phyloP scores from a whole-genome alignment of 1,139 yeast species.

The Geotrichum cucujoidarum region DNA sequence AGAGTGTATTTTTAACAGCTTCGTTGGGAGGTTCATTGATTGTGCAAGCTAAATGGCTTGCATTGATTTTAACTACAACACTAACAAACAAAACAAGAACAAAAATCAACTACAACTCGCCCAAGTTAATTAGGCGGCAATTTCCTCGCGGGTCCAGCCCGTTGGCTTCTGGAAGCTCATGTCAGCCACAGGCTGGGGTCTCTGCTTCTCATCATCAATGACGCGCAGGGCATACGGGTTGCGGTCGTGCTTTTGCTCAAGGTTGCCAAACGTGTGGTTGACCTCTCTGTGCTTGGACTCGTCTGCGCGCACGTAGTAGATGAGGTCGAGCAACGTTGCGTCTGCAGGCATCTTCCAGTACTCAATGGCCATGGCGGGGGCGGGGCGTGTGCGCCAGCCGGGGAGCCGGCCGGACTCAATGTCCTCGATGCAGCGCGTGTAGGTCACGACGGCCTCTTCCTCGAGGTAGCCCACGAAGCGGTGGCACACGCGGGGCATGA shows the following conservation, averaged over 20 bases:
- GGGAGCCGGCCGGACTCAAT: slow-evolving; percentile 49
- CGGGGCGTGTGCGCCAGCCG: slow-evolving; percentile 40
- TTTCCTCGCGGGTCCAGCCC: slow-evolving; percentile 65
- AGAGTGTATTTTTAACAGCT: no score
- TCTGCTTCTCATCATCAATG: slow-evolving; percentile 33
- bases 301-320: slow-evolving; percentile 56
- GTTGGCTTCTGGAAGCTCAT: slow-evolving; percentile 37
- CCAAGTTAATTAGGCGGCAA: slow-evolving; percentile 27
- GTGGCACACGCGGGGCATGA: slow-evolving; percentile 63
- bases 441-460: slow-evolving; percentile 73
- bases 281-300: slow-evolving; percentile 76
- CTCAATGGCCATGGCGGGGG: slow-evolving; percentile 50
- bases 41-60: not conserved
- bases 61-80: not conserved
- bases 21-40: no score
- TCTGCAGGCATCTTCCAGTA: slow-evolving; percentile 55
- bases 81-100: not conserved
- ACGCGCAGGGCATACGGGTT: slow-evolving; percentile 59
- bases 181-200: slow-evolving; percentile 55
- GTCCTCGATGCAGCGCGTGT: slow-evolving; percentile 57
- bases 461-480: slow-evolving; percentile 75
- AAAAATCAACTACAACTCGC: not conserved
- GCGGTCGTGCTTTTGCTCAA: slow-evolving; percentile 49
- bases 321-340: slow-evolving; percentile 55
- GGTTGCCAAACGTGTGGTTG: slow-evolving; percentile 69